Base-by-base conservation (phyloP, 2,329 filamentous ascomycete species). In the Epichloe bromicola region DNA sequence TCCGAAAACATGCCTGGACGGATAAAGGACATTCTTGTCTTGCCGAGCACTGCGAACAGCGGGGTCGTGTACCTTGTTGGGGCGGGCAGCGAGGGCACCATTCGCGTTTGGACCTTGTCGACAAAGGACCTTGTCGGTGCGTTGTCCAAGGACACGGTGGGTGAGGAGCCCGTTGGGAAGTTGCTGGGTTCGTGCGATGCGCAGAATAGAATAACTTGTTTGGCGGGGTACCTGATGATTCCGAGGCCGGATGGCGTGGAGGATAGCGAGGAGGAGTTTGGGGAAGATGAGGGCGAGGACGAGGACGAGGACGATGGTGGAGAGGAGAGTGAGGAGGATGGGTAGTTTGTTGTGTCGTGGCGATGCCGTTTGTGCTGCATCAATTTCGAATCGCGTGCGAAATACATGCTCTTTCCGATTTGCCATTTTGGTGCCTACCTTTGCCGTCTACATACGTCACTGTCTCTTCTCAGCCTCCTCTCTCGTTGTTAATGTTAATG, bases 141-240 rank as follows among this genome's bases (percentile, higher is more conserved):
- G 60, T 51, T 57, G 50, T 54, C 56, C 61, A 51, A 58, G 55
- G 55, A 54, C 33, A 58, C 53, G 45, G 51, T 53, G 40, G 47
- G 39, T 7, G 55, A 59, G 37, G 64, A 59, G 56, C 63, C 68
- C 54, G 59, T 86, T 20, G 89, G 87, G 33, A 75, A 70, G 56
- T 64, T 94, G 51, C 64, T 95, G 43, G 88, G 83, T 15, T 82
- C 78, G 34, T 93, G 93, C 61, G 85, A 90, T 67, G 95, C 90
- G 20, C 82, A 84, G 44, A 90, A 91, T 64, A 76, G 93, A 51
- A 89, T 97, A 58, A 97, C 90, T 38, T 97, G 93, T 64, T 63
- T 97, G 60, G 82, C 81, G 59, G 85, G 85, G 20, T 97, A 95
- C 70, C 72, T 87, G 56, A 94, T 97, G 88, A 78, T 86, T 65